These are phyloP conservation scores for Linum tenue DNA, from an alignment of 345 rosid genomes.

Conservation along the genomic window DNA sequence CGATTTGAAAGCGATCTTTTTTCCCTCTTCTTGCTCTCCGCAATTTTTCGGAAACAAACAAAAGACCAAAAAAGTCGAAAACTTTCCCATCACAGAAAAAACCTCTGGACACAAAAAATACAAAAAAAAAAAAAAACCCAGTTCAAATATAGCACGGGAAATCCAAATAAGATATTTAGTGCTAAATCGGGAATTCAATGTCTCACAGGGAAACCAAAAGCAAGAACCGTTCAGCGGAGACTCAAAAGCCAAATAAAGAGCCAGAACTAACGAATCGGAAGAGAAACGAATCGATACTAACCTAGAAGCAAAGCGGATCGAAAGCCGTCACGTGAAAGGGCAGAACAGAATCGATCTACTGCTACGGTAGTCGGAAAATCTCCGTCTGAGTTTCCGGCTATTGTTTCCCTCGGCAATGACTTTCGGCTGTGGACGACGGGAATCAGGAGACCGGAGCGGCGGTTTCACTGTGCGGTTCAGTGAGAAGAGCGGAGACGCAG, in stretches of 20 bases:
- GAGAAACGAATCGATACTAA: not conserved
- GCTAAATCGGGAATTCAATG: too few species aligned
- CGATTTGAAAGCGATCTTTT: not conserved
- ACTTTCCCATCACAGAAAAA: not conserved
- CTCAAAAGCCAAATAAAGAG: too few species aligned
- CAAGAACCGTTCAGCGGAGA: too few species aligned
- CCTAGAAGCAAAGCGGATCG: not conserved
- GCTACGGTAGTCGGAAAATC: not conserved
- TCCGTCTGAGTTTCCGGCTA: not conserved
- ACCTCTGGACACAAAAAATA: too few species aligned
- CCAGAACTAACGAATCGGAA: too few species aligned
- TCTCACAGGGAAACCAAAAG: too few species aligned
- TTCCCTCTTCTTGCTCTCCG: not conserved
- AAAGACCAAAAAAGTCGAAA: too few species aligned
- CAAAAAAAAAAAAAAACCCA: too few species aligned
- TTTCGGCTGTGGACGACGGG: not conserved
- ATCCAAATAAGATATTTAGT: too few species aligned
- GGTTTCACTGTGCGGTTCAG: not conserved
- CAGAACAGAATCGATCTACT: not conserved
- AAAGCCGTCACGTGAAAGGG: not conserved
- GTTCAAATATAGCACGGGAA: too few species aligned
- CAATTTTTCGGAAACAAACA: not conserved
- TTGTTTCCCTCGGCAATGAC: not conserved
- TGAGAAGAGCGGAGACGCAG: not conserved
- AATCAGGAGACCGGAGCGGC: constrained; percentile 5